phyloP scores from a whole-genome alignment of 2,329 filamentous ascomycete species.

The Verticillium tricorpus region DNA sequence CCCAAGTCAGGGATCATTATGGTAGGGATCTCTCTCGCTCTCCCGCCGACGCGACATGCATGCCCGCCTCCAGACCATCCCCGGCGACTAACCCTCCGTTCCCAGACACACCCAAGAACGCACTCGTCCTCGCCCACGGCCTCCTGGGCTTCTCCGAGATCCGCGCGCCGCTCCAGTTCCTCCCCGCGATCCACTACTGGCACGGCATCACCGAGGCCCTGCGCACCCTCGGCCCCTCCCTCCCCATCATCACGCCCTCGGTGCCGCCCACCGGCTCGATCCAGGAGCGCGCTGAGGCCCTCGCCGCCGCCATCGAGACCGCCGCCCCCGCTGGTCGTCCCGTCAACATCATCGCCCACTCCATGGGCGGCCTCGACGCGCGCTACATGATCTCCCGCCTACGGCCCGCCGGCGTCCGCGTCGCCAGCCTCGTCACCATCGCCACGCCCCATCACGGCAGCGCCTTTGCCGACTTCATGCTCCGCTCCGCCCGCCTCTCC shows the following conservation, averaged over 20 bases:
- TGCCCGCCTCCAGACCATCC: neutral
- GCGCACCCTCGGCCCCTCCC: conserved; percentile 39
- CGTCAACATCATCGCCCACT: conserved; percentile 74
- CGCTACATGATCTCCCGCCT: conserved; percentile 61
- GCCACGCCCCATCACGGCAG: conserved; percentile 51
- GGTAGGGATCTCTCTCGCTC: conserved; percentile 22
- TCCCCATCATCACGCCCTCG: conserved; percentile 53
- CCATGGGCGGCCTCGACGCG: conserved; percentile 62
- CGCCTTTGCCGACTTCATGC: conserved; percentile 49
- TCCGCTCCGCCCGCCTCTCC: conserved; percentile 44
- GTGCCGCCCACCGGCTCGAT: conserved; percentile 60
- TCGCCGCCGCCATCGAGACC: conserved; percentile 49
- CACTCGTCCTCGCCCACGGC: conserved; percentile 62
- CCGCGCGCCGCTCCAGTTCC: conserved; percentile 36
- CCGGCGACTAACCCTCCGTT: conserved; percentile 7
- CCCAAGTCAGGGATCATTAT: conserved; percentile 38
- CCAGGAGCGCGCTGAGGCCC: conserved; percentile 52
- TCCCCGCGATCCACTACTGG: conserved; percentile 61
- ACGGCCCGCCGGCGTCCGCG: conserved; percentile 37
- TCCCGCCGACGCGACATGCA: neutral
- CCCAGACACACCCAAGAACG: conserved; percentile 52
- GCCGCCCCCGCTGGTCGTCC: conserved; percentile 41
- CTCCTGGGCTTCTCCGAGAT: conserved; percentile 60
- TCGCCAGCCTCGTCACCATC: conserved; percentile 50
- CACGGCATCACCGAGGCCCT: conserved; percentile 58